Percentiles rank a stretch among this genome's conserved stretches.
These are phyloP conservation scores for Barnettozyma sp. DNA, from an alignment of 805 yeast genomes.

Conservation along the genomic window DNA sequence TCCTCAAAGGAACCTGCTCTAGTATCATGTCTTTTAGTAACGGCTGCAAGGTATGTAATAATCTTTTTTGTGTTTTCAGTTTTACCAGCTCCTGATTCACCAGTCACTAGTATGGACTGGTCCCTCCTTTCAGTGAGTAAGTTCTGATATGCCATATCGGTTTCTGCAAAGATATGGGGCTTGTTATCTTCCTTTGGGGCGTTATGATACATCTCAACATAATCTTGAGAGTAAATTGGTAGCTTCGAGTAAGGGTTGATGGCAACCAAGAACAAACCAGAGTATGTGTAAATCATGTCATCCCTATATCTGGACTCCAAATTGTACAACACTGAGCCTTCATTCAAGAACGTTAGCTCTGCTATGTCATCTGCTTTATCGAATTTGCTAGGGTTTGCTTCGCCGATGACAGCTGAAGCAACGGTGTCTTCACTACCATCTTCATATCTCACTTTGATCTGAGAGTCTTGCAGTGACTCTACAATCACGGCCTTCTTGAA, in stretches of 20 bases:
- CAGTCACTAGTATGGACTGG: slow-evolving; percentile 94
- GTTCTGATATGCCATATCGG: slow-evolving; percentile 79
- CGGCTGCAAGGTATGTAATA: slow-evolving; percentile 81
- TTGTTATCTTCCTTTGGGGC: slow-evolving; percentile 39
- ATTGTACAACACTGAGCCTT: slow-evolving; percentile 90
- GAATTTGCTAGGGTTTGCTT: slow-evolving; percentile 83
- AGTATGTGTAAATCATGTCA: slow-evolving; percentile 84
- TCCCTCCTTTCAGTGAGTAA: slow-evolving; percentile 61
- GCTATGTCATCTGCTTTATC: slow-evolving; percentile 94
- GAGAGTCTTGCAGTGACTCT: slow-evolving; percentile 32
- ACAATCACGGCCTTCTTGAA: slow-evolving; percentile 57
- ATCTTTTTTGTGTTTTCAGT: slow-evolving; percentile 96
- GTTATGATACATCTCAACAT: slow-evolving; percentile 49
- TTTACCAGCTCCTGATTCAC: slow-evolving; percentile 98
- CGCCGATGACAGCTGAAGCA: slow-evolving; percentile 41
- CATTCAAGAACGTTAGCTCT: slow-evolving; percentile 86
- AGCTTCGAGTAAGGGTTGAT: slow-evolving; percentile 82
- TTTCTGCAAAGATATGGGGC: slow-evolving; percentile 90
- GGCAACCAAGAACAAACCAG: slow-evolving; percentile 93
- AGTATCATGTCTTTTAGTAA: slow-evolving; percentile 37
- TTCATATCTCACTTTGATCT: slow-evolving; percentile 34
- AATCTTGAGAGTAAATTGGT: slow-evolving; percentile 59
- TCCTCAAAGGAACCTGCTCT: slow-evolving; percentile 51
- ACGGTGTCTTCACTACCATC: slow-evolving; percentile 36
- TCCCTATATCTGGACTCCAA: slow-evolving; percentile 67